phyloP scores from a whole-genome alignment of 2,329 filamentous ascomycete species.

The Pezicula radicicola region DNA sequence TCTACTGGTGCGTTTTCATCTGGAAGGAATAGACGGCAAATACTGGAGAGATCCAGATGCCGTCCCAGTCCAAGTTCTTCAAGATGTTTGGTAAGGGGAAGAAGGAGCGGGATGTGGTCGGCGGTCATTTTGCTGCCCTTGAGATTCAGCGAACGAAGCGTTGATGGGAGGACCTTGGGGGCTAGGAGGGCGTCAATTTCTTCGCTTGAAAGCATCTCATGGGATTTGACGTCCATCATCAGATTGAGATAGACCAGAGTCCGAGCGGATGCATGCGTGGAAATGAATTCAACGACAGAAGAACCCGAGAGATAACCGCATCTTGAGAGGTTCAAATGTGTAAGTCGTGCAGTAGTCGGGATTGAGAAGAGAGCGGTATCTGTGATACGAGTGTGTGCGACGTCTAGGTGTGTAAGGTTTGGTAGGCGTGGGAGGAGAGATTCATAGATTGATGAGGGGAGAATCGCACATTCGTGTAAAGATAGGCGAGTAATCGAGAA shows the following conservation, averaged over 20 bases:
- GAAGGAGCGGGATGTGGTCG: conserved; percentile 60
- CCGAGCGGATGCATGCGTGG: conserved; percentile 65
- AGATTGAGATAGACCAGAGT: conserved; percentile 71
- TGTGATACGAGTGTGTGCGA: conserved; percentile 75
- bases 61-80: conserved; percentile 75
- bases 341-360: conserved; percentile 67
- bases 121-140: conserved; percentile 70
- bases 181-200: conserved; percentile 66
- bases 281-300: conserved; percentile 67
- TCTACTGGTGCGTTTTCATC: conserved; percentile 23
- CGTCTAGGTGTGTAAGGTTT: conserved; percentile 72
- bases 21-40: conserved; percentile 33
- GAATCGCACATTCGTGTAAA: conserved; percentile 73
- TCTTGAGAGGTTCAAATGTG: conserved; percentile 75
- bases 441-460: conserved; percentile 66
- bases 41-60: conserved; percentile 60
- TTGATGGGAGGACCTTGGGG: conserved; percentile 50
- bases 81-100: conserved; percentile 65
- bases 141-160: conserved; percentile 70
- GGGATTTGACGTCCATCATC: conserved; percentile 67
- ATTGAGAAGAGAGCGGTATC: conserved; percentile 68
- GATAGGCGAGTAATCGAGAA: conserved; percentile 66
- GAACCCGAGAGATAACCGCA: conserved; percentile 67
- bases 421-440: conserved; percentile 67
- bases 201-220: conserved; percentile 65